A percentile compares a stretch with the other conserved stretches of the same genome.
phyloP scores from a whole-genome alignment of 176 grass and related monocot genomes.

The Echinochloa phyllopogon region DNA sequence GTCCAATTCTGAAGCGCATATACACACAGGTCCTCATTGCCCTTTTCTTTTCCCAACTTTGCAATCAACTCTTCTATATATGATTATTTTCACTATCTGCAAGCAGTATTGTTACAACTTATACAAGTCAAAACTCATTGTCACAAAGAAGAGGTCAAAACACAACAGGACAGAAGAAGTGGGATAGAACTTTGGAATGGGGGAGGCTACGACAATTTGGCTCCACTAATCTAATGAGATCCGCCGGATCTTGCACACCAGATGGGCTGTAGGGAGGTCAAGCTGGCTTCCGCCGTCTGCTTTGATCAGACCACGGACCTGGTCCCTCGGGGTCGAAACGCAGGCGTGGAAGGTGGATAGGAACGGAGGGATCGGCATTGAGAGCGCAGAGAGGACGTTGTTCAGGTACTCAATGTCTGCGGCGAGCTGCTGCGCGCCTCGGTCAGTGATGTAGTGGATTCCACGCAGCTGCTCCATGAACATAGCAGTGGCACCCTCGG shows the following conservation, averaged over 20 bases:
- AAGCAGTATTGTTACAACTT: slow-evolving; percentile 21
- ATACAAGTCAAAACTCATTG: slow-evolving; percentile 29
- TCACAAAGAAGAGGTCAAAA: neutral
- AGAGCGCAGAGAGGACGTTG: slow-evolving; percentile 89
- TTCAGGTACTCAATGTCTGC: slow-evolving; percentile 94
- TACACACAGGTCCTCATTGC: neutral
- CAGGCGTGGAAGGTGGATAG: slow-evolving; percentile 75
- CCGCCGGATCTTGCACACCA: slow-evolving; percentile 91
- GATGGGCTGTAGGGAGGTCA: slow-evolving; percentile 80
- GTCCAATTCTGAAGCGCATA: neutral
- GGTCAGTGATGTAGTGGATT: slow-evolving; percentile 87
- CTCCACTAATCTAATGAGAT: slow-evolving; percentile 68
- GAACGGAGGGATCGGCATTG: slow-evolving; percentile 89
- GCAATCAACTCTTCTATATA: slow-evolving; percentile 19
- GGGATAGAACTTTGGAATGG: neutral
- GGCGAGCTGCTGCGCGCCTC: slow-evolving; percentile 77
- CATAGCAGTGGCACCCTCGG: slow-evolving; percentile 76
- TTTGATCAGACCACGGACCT: slow-evolving; percentile 66
- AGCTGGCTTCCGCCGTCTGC: slow-evolving; percentile 66
- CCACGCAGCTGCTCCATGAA: slow-evolving; percentile 97
- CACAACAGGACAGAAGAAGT: too few relatives aligned
- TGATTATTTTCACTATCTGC: neutral
- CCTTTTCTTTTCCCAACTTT: neutral
- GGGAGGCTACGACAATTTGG: neutral
- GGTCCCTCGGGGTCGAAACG: slow-evolving; percentile 78